A percentile compares a stretch with the other conserved stretches of the same genome.
Evolutionary conservation across 176 grass and related monocot genomes (phyloP).

Genomic region (Otatea glauca): DNA sequence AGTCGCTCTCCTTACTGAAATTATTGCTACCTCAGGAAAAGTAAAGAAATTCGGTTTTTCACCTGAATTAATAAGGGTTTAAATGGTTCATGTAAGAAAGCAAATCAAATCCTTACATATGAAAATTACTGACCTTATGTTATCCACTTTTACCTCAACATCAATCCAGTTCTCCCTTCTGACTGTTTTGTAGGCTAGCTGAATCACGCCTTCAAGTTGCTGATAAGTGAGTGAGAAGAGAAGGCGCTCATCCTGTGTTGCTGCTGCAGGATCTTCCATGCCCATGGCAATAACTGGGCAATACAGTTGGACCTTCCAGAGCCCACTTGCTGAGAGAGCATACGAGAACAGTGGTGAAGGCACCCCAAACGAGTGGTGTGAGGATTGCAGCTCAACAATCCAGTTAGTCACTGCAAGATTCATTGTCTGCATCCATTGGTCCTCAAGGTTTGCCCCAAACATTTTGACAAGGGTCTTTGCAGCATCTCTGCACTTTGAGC

Average conservation of each 20-base stretch:
- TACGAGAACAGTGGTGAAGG: constrained; percentile 68
- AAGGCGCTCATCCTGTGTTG: constrained; percentile 76
- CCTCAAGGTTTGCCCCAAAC: constrained; percentile 81
- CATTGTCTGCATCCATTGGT: constrained; percentile 81
- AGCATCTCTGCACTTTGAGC: constrained; percentile 59
- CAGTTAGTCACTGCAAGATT: constrained; percentile 84
- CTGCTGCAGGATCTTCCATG: constrained; percentile 60
- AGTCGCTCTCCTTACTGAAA: neutral
- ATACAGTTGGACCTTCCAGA: constrained; percentile 95
- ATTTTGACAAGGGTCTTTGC: constrained; percentile 65
- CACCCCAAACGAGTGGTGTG: constrained; percentile 37
- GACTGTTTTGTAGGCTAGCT: constrained; percentile 72
- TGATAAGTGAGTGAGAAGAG: constrained; percentile 82
- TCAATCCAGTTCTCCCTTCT: constrained; percentile 75
- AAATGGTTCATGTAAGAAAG: constrained; percentile 12
- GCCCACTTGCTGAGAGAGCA: constrained; percentile 59
- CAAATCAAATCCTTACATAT: constrained; percentile 32
- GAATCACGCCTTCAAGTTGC: constrained; percentile 87
- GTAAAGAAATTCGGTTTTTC: neutral
- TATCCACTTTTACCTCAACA: constrained; percentile 81
- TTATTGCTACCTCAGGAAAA: constrained; percentile 15
- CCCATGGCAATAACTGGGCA: constrained; percentile 84
- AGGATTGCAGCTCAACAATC: constrained; percentile 67
- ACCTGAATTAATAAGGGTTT: neutral
- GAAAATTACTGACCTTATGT: constrained; percentile 75